Evolutionary conservation across 1,284 basidiomycete species (phyloP), one percentile per base, ranked within the genome.

Genomic region (Tilletia walkeri): DNA sequence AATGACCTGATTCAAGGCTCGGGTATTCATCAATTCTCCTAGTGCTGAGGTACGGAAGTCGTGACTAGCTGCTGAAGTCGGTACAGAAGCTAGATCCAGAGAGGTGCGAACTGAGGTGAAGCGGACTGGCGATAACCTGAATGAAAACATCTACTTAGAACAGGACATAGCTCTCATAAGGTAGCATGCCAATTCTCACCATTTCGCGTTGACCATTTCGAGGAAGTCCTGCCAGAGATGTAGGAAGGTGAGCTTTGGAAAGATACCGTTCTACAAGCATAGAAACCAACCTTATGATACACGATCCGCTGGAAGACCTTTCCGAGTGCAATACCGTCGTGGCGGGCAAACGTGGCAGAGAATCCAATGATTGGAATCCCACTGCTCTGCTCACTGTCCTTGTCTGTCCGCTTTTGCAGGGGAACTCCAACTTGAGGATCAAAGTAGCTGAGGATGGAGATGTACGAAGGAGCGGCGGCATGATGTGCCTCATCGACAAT

Each of bases 231-330:
- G 59, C 9, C 18, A 20, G 38, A 34, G 0, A 2, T 34, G 41
- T 45, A 45, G 24, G 24, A 30, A 30, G 24, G 24, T 45, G 41
- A 45, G 41, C 14, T 45, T 16, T 78, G 89, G 30, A 93, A 84
- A 78, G 96, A 93, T 76, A 30, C 20, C 24, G 5, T 20, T n/a
- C 59, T 18, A 36, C 36, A 39, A 14, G 56, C 16, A 20, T 34
- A 36, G 56, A 12, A 7, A 39, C 59, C 14, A 16, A 94, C 92
- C n/a, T 89, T 88, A 82, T 99, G 95, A 80, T 93, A 99, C 0
- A 97, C 95, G 71, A 98, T 95, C 67, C 88, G 87, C 80, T 97
- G 89, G 77, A 95, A 98, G 0, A 95, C 91, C 1, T 90, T 90
- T 2, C 92, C 90, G 6, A 99, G 87, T 0, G 94, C 92, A 2